These are phyloP conservation scores for Moricandia arvensis DNA, from an alignment of 345 rosid species.

Conservation along the genomic window DNA sequence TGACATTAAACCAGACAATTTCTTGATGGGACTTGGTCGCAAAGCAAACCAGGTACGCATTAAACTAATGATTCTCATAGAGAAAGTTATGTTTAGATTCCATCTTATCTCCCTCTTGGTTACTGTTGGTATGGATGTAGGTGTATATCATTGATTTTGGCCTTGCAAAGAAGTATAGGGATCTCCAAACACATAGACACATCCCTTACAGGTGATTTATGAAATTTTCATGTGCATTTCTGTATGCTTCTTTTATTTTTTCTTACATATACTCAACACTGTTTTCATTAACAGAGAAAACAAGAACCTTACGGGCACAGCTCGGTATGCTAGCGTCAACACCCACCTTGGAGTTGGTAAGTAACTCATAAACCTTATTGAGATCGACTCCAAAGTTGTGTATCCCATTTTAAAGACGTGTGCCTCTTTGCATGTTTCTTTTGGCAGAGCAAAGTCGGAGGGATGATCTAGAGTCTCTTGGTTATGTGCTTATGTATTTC, in stretches of 20 bases:
- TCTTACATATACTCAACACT: not conserved
- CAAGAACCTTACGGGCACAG: constrained; percentile 88
- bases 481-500: constrained; percentile 87
- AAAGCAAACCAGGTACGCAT: constrained; percentile 58
- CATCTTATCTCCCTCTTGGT: not conserved
- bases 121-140: constrained; percentile 34
- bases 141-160: constrained; percentile 83
- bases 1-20: constrained; percentile 64
- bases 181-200: constrained; percentile 88
- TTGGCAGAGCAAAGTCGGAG: constrained; percentile 82
- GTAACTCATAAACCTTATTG: constrained; percentile 12
- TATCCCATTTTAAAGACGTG: not conserved
- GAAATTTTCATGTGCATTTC: constrained; percentile 7
- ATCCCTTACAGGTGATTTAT: constrained; percentile 67
- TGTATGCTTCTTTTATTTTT: not conserved
- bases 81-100: constrained; percentile 8
- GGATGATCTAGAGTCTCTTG: constrained; percentile 91
- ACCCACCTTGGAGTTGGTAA: constrained; percentile 87
- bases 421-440: not conserved
- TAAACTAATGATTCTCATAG: not conserved
- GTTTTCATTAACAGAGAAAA: constrained; percentile 54
- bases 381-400: not conserved
- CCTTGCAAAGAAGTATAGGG: constrained; percentile 88
- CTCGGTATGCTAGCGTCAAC: constrained; percentile 89
- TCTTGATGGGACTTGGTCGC: constrained; percentile 66